Evolutionary conservation across 2,329 filamentous ascomycete species (phyloP).

Genomic region (Paecilomyces variotii): DNA sequence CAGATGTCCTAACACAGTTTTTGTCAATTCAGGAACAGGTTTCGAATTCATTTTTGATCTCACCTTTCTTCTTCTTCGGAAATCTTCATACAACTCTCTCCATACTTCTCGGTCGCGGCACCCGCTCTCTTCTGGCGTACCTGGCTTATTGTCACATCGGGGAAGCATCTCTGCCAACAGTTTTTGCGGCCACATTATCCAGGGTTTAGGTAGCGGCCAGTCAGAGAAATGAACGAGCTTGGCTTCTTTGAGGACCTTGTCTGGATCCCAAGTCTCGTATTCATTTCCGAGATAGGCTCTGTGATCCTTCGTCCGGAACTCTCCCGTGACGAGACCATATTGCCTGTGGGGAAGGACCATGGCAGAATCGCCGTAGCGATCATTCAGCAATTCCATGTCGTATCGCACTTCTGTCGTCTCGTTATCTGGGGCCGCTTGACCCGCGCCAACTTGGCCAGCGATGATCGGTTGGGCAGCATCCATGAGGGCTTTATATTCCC

Average conservation of each 20-base stretch:
- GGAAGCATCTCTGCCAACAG: constrained; percentile 24
- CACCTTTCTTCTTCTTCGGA: constrained; percentile 25
- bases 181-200: constrained; percentile 39
- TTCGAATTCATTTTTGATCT: not conserved
- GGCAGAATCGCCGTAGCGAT: constrained; percentile 50
- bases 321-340: constrained; percentile 54
- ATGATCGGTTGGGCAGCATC: constrained; percentile 17
- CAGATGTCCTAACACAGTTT: constrained; percentile 19
- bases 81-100: constrained; percentile 30
- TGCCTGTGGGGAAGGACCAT: constrained; percentile 57
- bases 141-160: constrained; percentile 25
- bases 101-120: constrained; percentile 30
- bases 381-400: constrained; percentile 63
- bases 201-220: constrained; percentile 62
- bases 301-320: constrained; percentile 53
- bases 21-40: not conserved
- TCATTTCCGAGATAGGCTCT: constrained; percentile 42
- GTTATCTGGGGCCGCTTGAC: constrained; percentile 7
- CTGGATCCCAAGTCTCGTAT: constrained; percentile 52
- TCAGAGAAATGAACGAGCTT: constrained; percentile 66
- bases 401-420: constrained; percentile 27
- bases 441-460: constrained; percentile 16
- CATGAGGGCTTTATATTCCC: constrained; percentile 35
- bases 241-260: constrained; percentile 48
- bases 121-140: constrained; percentile 27